phyloP scores from a whole-genome alignment of 306 rosid genomes.

The Prinsepia uniflora region DNA sequence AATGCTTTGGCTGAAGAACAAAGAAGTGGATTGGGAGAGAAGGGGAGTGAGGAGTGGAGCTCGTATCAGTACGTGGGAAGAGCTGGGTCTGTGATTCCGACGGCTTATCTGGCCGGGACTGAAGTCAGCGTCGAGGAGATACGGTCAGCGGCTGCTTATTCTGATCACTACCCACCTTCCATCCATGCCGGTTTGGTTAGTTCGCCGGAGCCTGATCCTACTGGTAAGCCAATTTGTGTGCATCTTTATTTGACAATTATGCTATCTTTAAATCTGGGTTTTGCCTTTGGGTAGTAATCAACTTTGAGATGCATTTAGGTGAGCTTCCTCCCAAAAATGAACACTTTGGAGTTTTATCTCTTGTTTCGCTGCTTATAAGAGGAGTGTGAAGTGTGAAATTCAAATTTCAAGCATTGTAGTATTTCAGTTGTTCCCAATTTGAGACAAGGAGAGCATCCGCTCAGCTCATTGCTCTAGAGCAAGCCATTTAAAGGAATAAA shows the following conservation, averaged over 20 bases:
- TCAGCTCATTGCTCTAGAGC: not conserved
- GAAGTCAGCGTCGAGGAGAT: slow-evolving; percentile 90
- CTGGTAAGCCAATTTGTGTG: slow-evolving; percentile 35
- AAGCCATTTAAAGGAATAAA: not conserved
- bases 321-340: not conserved
- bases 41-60: slow-evolving; percentile 58
- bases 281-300: slow-evolving; percentile 25
- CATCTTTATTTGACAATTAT: not conserved
- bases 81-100: slow-evolving; percentile 60
- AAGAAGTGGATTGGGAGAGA: slow-evolving; percentile 49
- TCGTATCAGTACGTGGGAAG: slow-evolving; percentile 60
- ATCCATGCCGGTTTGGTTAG: slow-evolving; percentile 66
- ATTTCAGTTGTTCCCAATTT: not conserved
- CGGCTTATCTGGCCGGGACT: slow-evolving; percentile 58
- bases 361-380: not conserved
- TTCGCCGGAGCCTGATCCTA: slow-evolving; percentile 55
- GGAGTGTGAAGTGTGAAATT: not conserved
- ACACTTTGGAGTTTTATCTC: not conserved
- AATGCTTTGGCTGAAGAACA: slow-evolving; percentile 32
- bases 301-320: not conserved
- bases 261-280: slow-evolving; percentile 12
- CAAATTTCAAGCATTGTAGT: not conserved
- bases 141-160: slow-evolving; percentile 67
- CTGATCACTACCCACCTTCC: slow-evolving; percentile 74
- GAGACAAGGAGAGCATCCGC: not conserved